These are phyloP conservation scores for Erysimum cheiri DNA, from an alignment of 441 rosid genomes.

Conservation along the genomic window DNA sequence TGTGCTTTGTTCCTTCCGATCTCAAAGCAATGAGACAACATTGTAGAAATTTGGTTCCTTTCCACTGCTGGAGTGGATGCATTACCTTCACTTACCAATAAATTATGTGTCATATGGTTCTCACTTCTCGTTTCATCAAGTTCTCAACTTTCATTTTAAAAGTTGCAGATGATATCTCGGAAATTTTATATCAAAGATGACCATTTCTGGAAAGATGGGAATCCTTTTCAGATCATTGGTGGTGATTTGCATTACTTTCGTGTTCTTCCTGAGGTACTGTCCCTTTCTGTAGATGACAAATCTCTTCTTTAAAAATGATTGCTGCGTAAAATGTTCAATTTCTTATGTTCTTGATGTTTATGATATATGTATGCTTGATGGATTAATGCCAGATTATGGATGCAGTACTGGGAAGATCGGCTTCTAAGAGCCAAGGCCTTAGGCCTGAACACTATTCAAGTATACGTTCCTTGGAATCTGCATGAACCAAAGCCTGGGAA, in stretches of 20 bases:
- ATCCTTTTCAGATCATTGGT: slow-evolving; percentile 77
- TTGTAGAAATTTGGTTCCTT: no score
- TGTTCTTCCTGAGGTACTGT: slow-evolving; percentile 77
- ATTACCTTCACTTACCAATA: background rate
- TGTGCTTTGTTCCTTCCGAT: no score
- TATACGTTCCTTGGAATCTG: slow-evolving; percentile 95
- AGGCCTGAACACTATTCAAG: slow-evolving; percentile 89
- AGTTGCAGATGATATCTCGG: slow-evolving; percentile 35
- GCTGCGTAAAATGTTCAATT: background rate
- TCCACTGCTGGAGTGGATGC: background rate
- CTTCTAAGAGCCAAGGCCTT: slow-evolving; percentile 83
- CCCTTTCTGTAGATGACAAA: background rate
- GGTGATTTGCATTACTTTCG: slow-evolving; percentile 97
- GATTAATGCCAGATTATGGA: slow-evolving; percentile 25
- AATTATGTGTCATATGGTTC: no score
- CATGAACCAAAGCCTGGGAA: slow-evolving; percentile 90
- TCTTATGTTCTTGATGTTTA: slow-evolving; percentile 15
- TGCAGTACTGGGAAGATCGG: slow-evolving; percentile 94
- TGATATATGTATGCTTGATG: background rate
- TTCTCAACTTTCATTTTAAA: background rate
- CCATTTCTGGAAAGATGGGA: slow-evolving; percentile 83
- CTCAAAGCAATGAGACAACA: no score
- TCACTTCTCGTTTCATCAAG: slow-evolving; percentile 6
- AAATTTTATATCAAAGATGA: slow-evolving; percentile 74
- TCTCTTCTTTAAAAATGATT: background rate